These are phyloP conservation scores for Pseudogymnoascus sp. DNA, from an alignment of 2,329 filamentous ascomycete species.

Conservation along the genomic window DNA sequence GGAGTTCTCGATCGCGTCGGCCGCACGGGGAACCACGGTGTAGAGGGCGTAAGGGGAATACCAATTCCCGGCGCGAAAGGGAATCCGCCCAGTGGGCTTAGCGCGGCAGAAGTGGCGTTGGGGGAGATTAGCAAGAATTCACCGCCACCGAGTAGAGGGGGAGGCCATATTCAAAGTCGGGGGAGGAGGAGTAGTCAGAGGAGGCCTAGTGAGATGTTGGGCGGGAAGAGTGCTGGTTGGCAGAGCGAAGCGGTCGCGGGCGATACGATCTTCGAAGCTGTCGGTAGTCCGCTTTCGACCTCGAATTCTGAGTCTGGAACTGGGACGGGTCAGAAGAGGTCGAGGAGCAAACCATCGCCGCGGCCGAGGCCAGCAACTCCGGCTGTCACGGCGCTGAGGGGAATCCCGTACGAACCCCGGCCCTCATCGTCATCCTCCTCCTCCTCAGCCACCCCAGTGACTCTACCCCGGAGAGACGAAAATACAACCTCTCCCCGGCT, in stretches of 20 bases:
- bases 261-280: neutral
- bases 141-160: slow-evolving; percentile 26
- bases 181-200: slow-evolving; percentile 7
- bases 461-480: neutral
- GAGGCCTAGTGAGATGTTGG: neutral
- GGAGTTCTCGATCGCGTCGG: slow-evolving; percentile 17
- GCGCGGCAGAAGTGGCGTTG: slow-evolving; percentile 33
- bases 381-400: neutral
- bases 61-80: slow-evolving; percentile 26
- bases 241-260: neutral
- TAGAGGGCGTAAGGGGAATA: slow-evolving; percentile 18
- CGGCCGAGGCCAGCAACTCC: neutral
- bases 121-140: slow-evolving; percentile 34
- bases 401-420: neutral
- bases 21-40: slow-evolving; percentile 19
- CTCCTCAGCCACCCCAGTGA: neutral
- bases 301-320: neutral
- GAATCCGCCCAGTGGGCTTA: neutral
- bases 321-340: neutral
- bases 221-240: neutral
- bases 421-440: neutral
- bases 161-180: slow-evolving; percentile 23
- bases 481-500: neutral
- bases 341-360: neutral
- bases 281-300: neutral